A percentile compares a stretch with the other conserved stretches of the same genome.
Conservation (phyloP, 179 eudicot species). For the Corrigiola litoralis region DNA sequence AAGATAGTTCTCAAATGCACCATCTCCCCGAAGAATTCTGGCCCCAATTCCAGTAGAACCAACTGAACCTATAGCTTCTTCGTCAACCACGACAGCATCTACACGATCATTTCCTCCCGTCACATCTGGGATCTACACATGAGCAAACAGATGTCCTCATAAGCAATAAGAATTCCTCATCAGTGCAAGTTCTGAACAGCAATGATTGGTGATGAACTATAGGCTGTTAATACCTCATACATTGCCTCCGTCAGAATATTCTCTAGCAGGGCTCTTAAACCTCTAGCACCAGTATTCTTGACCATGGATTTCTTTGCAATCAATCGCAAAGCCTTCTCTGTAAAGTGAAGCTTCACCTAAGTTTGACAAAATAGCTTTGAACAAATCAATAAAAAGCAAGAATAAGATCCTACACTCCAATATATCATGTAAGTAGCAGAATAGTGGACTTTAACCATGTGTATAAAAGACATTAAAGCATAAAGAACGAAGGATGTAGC, state of each 20-base stretch:
- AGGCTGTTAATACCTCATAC: slow-evolving; percentile 69
- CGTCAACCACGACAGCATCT: slow-evolving; percentile 41
- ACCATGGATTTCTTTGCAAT: slow-evolving; percentile 75
- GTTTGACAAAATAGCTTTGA: slow-evolving; percentile 12
- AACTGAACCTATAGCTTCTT: slow-evolving; percentile 33
- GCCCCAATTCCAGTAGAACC: slow-evolving; percentile 34
- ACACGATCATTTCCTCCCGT: slow-evolving; percentile 26
- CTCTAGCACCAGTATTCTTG: slow-evolving; percentile 93
- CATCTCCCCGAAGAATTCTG: slow-evolving; percentile 35
- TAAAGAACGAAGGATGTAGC: background rate
- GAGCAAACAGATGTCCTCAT: background rate
- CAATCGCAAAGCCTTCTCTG: slow-evolving; percentile 64
- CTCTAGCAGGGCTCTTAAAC: slow-evolving; percentile 83
- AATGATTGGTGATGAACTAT: background rate
- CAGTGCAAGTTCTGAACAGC: background rate
- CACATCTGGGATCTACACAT: slow-evolving; percentile 36
- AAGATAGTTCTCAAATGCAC: slow-evolving; percentile 31
- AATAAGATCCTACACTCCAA: background rate
- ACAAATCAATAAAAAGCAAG: background rate
- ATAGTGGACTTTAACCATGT: background rate
- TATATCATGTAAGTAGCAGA: background rate
- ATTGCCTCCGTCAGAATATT: slow-evolving; percentile 74
- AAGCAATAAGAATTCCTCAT: background rate
- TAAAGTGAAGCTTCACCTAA: slow-evolving; percentile 83
- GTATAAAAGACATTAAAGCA: background rate